A percentile compares a stretch with the other conserved stretches of the same genome.
phyloP scores from a whole-genome alignment of 495 filamentous ascomycete genomes.

The Penicillium parvum region DNA sequence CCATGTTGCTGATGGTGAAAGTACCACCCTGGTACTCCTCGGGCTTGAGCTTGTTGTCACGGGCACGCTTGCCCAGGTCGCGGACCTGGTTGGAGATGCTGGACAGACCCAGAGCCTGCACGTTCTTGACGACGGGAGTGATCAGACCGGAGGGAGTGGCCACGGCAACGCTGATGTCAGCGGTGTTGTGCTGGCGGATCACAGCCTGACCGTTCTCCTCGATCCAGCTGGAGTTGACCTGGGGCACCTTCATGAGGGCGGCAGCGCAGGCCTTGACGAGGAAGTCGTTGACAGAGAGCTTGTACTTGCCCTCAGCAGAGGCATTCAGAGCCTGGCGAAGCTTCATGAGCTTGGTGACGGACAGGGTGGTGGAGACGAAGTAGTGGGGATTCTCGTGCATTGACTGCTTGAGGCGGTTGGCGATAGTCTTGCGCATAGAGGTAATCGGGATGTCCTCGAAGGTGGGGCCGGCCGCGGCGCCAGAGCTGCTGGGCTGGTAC shows the following conservation, averaged over 20 bases:
- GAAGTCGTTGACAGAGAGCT: slow-evolving; percentile 99
- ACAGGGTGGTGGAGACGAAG: slow-evolving; percentile 85
- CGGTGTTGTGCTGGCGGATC: slow-evolving; percentile 87
- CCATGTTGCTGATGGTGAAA: slow-evolving; percentile 99
- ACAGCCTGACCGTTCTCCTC: slow-evolving; percentile 67
- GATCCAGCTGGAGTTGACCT: slow-evolving; percentile 93
- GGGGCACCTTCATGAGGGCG: slow-evolving; percentile 87
- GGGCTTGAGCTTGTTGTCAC: slow-evolving; percentile 97
- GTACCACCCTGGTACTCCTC: slow-evolving; percentile 99
- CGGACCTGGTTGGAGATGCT: slow-evolving; percentile 85
- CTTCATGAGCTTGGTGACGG: slow-evolving; percentile 90
- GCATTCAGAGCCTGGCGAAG: slow-evolving; percentile 92
- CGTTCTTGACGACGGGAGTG: slow-evolving; percentile 92
- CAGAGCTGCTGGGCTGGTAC: slow-evolving; percentile 50
- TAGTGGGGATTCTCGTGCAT: slow-evolving; percentile 94
- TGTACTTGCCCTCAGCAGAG: slow-evolving; percentile 85
- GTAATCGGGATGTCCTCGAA: slow-evolving; percentile 83
- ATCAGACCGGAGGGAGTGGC: slow-evolving; percentile 92
- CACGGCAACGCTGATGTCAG: slow-evolving; percentile 91
- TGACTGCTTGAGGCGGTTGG: slow-evolving; percentile 83
- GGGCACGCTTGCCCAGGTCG: slow-evolving; percentile 91
- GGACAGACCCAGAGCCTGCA: slow-evolving; percentile 76
- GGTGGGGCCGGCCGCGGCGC: slow-evolving; percentile 54
- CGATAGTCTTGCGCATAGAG: slow-evolving; percentile 98
- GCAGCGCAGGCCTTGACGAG: slow-evolving; percentile 91